These are phyloP conservation scores for Cutaneotrichosporon dermatis DNA, from an alignment of 1,284 basidiomycete genomes.

Conservation along the genomic window DNA sequence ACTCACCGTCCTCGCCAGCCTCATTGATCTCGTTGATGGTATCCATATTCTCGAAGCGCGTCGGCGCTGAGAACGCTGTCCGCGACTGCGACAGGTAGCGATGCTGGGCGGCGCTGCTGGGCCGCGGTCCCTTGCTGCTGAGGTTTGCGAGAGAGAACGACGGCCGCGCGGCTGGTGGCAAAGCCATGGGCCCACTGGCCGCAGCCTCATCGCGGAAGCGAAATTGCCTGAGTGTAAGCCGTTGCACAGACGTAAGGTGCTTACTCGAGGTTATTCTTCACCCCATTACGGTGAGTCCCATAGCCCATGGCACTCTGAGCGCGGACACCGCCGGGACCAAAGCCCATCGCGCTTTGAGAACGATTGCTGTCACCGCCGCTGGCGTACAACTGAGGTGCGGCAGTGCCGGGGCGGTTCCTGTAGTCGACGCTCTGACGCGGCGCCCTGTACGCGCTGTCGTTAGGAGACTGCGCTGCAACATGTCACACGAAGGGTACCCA, in stretches of 20 bases:
- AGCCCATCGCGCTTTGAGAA: neutral
- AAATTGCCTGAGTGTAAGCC: slow-evolving; percentile 6
- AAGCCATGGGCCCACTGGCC: neutral
- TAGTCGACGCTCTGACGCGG: neutral
- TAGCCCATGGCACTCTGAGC: neutral
- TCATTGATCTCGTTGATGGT: neutral
- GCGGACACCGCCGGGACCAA: neutral
- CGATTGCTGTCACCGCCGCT: neutral
- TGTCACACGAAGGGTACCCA: too few relatives aligned
- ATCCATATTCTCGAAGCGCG: neutral
- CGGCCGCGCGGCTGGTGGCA: neutral
- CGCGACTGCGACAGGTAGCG: neutral
- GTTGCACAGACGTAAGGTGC: neutral
- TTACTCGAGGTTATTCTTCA: slow-evolving; percentile 6
- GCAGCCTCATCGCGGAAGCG: neutral
- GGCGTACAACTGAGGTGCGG: neutral
- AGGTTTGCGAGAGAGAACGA: slow-evolving; percentile 6
- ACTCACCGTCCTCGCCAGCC: neutral
- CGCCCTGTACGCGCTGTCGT: too few relatives aligned
- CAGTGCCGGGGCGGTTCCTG: neutral
- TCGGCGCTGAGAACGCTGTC: neutral
- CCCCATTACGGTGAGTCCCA: neutral
- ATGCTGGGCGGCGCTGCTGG: neutral
- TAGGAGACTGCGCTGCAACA: too few relatives aligned
- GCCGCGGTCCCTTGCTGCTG: neutral